Conservation (phyloP, 2,329 filamentous ascomycete genomes). For the Epichloe sylvatica region DNA sequence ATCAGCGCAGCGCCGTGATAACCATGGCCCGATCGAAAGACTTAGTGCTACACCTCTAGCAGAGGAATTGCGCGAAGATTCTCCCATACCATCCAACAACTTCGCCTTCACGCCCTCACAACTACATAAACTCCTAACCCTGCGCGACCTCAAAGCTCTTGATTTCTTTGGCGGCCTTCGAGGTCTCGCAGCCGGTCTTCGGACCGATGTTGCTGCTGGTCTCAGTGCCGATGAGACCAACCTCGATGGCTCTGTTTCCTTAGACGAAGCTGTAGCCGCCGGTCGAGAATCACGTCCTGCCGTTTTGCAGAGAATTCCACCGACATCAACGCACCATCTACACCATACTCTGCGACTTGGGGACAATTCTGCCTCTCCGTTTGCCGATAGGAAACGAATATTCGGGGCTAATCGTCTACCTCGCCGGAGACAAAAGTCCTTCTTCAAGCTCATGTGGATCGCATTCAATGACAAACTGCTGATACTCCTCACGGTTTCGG, state of each 20-base stretch:
- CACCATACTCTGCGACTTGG: conserved; percentile 17
- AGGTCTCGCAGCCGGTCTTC: conserved; percentile 37
- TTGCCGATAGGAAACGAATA: conserved; percentile 50
- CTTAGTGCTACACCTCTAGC: conserved; percentile 6
- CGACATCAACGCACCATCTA: conserved; percentile 10
- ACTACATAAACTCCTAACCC: conserved; percentile 38
- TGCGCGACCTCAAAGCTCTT: conserved; percentile 33
- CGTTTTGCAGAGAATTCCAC: conserved; percentile 7
- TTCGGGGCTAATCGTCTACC: conserved; percentile 47
- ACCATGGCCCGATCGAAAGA: conserved; percentile 2
- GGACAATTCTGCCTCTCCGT: conserved; percentile 14
- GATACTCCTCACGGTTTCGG: conserved; percentile 56
- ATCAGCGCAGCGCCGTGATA: conserved; percentile 1
- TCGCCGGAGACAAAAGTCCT: conserved; percentile 53
- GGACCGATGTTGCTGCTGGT: conserved; percentile 32
- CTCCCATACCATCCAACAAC: conserved; percentile 22
- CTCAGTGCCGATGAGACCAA: conserved; percentile 35
- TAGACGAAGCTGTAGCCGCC: conserved; percentile 34
- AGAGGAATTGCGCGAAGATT: conserved; percentile 15
- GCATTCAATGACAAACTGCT: conserved; percentile 73
- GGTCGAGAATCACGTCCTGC: conserved; percentile 19
- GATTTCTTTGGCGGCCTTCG: conserved; percentile 37
- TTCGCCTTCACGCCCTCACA: conserved; percentile 42
- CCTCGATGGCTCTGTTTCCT: conserved; percentile 30
- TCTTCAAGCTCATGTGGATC: conserved; percentile 57